Percentiles rank a stretch among this genome's conserved stretches.
These are phyloP conservation scores for Apiotrichum akiyoshidainum DNA, from an alignment of 1,284 basidiomycete genomes.

Conservation along the genomic window DNA sequence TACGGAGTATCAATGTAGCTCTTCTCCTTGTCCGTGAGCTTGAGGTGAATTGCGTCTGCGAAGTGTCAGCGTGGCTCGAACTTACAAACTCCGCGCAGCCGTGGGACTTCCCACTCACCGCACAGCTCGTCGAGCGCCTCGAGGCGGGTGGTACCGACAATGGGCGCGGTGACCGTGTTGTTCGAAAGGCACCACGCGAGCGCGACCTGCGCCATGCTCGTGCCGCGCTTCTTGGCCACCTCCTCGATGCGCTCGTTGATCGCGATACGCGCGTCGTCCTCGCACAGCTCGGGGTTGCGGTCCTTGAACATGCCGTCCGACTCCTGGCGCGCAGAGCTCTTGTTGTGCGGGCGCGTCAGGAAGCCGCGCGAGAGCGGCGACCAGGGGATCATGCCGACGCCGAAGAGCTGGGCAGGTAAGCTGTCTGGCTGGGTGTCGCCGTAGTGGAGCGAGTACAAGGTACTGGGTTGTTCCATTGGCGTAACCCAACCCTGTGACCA, in stretches of 20 bases:
- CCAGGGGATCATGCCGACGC: conserved; percentile 51
- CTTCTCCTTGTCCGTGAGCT: conserved; percentile 57
- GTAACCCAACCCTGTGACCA: neutral
- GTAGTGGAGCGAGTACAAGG: too few species aligned
- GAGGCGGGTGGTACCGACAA: conserved; percentile 41
- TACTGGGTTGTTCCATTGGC: too few species aligned
- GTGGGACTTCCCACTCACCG: conserved; percentile 24
- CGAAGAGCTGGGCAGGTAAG: conserved; percentile 34
- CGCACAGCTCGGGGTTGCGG: conserved; percentile 2
- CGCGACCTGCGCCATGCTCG: conserved; percentile 61
- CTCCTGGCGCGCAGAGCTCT: conserved; percentile 24
- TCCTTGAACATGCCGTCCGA: conserved; percentile 22
- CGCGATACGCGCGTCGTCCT: conserved; percentile 22
- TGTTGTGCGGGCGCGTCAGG: conserved; percentile 28
- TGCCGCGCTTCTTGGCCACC: conserved; percentile 56
- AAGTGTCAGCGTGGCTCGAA: neutral
- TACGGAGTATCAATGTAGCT: conserved; percentile 57
- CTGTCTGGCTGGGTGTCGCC: too few species aligned
- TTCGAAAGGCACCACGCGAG: conserved; percentile 56
- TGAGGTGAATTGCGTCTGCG: conserved; percentile 15
- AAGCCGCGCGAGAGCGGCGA: conserved; percentile 37
- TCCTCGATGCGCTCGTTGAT: conserved; percentile 55
- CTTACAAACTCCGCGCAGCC: neutral
- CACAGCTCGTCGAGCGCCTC: conserved; percentile 41
- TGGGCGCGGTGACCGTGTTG: conserved; percentile 40